Base-by-base conservation (phyloP, 495 filamentous ascomycete genomes). In the Chaetomium tenue region DNA sequence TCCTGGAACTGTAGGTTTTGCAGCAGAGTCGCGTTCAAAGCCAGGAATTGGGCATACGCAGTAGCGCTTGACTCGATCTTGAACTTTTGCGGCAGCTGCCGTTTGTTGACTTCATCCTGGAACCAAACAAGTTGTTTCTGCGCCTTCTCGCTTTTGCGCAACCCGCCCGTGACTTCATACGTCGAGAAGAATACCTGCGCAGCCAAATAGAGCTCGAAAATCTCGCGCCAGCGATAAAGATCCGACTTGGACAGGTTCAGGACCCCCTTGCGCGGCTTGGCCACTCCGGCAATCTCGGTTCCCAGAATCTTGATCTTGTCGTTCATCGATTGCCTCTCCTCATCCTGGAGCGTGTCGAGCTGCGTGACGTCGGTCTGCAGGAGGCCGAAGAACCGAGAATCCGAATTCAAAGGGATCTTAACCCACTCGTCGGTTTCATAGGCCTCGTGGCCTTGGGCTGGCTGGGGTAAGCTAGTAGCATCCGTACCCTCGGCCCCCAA, bases 161-260 rank as follows among this genome's bases (percentile, higher is more conserved):
- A 78, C 8, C 87, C 84, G 48, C 85, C 83, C 64, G 86, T 81
- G 20, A 66, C 70, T 66, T 91, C 89, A 16, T 76, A 78, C 0
- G 83, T 86, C 0, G 88, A 89, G 76, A 91, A 91, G 76, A 92
- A 92, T 11, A 91, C 77, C n/a, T 83, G 77, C 8, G 82, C 83
- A 40, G 91, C 84, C 26, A 88, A 72, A 66, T 92, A 92, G 2
- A 89, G 70, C 48, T 87, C 83, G 66, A 92, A 90, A 50, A 92
- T 86, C 63, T 86, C 81, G 48, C 89, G 85, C 89, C 89, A 92
- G 30, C 80, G 78, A 58, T 86, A 84, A 26, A 91, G 72, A 68
- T 92, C 88, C n/a, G 81, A 83, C 66, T 82, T 88, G 15, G 79
- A 78, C 22, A 74, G 68, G 40, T 75, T 79, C 11, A 82, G 76